phyloP scores from a whole-genome alignment of 257 asterid genomes.

The Capsicum pubescens region DNA sequence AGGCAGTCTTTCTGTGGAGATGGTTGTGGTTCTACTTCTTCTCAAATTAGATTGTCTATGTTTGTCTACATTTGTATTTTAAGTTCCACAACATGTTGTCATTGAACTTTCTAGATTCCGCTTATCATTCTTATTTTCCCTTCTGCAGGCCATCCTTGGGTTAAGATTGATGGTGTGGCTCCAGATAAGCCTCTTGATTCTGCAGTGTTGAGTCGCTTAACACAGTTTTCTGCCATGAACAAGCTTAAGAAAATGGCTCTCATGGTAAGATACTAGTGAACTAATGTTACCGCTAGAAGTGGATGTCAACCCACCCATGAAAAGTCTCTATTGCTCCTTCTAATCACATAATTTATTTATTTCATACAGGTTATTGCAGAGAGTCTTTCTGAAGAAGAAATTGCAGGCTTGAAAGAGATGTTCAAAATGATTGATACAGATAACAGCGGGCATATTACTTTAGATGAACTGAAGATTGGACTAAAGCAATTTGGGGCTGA shows the following conservation, averaged over 20 bases:
- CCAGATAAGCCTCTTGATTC: conserved; percentile 84
- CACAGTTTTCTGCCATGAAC: conserved; percentile 50
- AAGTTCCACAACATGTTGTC: neutral
- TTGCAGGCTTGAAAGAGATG: conserved; percentile 46
- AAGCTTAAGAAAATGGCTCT: conserved; percentile 57
- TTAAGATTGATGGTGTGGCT: conserved; percentile 73
- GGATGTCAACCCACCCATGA: neutral
- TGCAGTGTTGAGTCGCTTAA: conserved; percentile 67
- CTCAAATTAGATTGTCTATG: neutral
- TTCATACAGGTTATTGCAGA: conserved; percentile 41
- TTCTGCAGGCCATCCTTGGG: conserved; percentile 82
- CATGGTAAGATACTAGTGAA: conserved; percentile 34
- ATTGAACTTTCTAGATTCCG: neutral
- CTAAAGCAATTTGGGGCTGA: conserved; percentile 43
- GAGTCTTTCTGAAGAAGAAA: conserved; percentile 47
- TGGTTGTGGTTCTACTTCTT: conserved; percentile 16
- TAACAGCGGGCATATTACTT: conserved; percentile 40
- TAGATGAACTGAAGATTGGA: conserved; percentile 43
- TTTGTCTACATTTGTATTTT: neutral
- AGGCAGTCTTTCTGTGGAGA: neutral
- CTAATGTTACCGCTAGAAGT: neutral
- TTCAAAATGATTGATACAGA: conserved; percentile 44
- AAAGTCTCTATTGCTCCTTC: neutral
- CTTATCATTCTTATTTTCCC: conserved; percentile 4
- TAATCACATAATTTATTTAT: neutral